Evolutionary conservation across 2,329 filamentous ascomycete species (phyloP), one percentile per base, ranked within the genome.

Genomic region (Aspergillus bombycis): DNA sequence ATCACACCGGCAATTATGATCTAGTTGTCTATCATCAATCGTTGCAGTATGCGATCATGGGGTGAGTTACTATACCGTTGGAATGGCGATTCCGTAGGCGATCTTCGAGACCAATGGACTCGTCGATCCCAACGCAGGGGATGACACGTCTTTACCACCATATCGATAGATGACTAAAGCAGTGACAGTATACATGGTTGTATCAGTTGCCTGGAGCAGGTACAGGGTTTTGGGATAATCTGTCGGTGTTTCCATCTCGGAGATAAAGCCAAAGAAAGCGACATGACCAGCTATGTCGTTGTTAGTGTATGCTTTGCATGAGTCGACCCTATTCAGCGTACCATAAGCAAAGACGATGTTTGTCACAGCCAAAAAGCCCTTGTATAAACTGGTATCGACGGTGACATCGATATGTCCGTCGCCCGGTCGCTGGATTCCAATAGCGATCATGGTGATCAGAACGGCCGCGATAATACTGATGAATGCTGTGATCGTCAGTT

Each of bases 311-410:
- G 45, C 16, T 87, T 87, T 1, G 32, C 16, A 11, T 14, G 12
- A 28, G 23, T 43, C 2, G 2, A 12, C 26, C 34, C 8, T 53
- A 8, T 4, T 10, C 3, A 84, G 85, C 77, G 71, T 70, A 80
- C 86, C 81, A 78, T 88, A 91, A 61, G 89, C 88, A 64, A 91
- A 86, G 60, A 89, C 81, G 62, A 91, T 91, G 78, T 90, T 90
- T 70, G 80, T 82, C 61, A 88, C 81, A 21, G 85, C 82, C 50
- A 86, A 80, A 70, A 89, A 88, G 30, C 79, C 85, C 38, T 84
- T 79, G 41, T 80, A 77, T 54, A 89, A 80, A 28, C 72, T 77
- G 0, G 83, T 69, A 3, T 78, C 68, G 19, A 74, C 72, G 8
- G 76, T 74, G 14, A 75, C 70, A 16, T 74, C 64, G 53, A 78